phyloP scores from a whole-genome alignment of 2,329 filamentous ascomycete genomes.

The Botrytis elliptica region DNA sequence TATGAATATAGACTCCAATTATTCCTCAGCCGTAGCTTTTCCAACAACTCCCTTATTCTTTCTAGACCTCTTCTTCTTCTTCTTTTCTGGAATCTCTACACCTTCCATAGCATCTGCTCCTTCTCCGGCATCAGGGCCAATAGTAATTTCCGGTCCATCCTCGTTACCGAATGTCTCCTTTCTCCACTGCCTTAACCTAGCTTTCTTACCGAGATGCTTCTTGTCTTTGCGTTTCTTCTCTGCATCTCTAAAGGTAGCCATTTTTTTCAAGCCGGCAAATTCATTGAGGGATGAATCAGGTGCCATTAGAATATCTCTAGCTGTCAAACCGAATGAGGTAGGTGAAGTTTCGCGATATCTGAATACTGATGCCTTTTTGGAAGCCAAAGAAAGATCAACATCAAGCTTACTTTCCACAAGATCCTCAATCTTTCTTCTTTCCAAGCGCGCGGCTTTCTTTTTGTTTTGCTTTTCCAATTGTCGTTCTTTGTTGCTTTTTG shows the following conservation, averaged over 20 bases:
- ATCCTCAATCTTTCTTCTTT: conserved; percentile 80
- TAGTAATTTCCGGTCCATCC: conserved; percentile 40
- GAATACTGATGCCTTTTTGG: conserved; percentile 58
- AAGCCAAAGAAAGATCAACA: conserved; percentile 61
- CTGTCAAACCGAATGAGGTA: conserved; percentile 82
- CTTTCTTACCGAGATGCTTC: conserved; percentile 91
- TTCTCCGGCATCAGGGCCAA: conserved; percentile 29
- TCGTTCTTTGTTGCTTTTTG: conserved; percentile 59
- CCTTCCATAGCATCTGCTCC: conserved; percentile 31
- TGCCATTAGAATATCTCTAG: conserved; percentile 85
- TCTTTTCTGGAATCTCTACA: conserved; percentile 43
- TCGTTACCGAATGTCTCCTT: conserved; percentile 60
- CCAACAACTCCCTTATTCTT: conserved; percentile 34
- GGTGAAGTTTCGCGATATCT: conserved; percentile 94
- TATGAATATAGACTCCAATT: neutral
- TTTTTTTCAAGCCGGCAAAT: conserved; percentile 91
- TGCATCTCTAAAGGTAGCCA: conserved; percentile 81
- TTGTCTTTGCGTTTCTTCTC: conserved; percentile 88
- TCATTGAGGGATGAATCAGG: conserved; percentile 85
- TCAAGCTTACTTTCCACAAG: conserved; percentile 81
- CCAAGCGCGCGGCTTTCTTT: conserved; percentile 73
- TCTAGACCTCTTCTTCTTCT: conserved; percentile 54
- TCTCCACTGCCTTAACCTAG: conserved; percentile 82
- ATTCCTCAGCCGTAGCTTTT: conserved; percentile 13
- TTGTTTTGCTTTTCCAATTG: conserved; percentile 57